Percentiles rank a stretch among this genome's conserved stretches.
phyloP scores from a whole-genome alignment of 23 red algal species.

The Porphyridium purpureum region DNA sequence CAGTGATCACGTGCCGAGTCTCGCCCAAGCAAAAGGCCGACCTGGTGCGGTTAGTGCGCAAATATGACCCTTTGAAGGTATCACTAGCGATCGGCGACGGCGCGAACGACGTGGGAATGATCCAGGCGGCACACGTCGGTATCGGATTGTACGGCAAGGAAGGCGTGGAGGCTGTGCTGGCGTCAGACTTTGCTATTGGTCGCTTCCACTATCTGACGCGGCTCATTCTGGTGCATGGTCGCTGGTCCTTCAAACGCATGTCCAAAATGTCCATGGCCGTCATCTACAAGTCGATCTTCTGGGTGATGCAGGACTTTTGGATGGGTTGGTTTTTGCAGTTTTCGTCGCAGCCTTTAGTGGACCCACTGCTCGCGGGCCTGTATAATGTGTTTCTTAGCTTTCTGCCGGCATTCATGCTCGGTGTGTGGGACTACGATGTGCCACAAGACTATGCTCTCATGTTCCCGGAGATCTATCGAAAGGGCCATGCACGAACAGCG shows the following conservation, averaged over 20 bases:
- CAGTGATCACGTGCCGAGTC: constrained; percentile 81
- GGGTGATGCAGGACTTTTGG: constrained; percentile 58
- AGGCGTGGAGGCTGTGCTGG: constrained; percentile 73
- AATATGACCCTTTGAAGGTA: constrained; percentile 26
- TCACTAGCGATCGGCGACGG: constrained; percentile 91
- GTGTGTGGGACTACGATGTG: constrained; percentile 78
- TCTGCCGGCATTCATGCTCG: constrained; percentile 58
- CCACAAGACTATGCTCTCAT: constrained; percentile 54
- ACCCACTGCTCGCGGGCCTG: constrained; percentile 75
- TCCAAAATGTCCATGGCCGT: constrained; percentile 57
- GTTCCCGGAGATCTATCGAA: constrained; percentile 42
- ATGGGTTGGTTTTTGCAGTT: constrained; percentile 49
- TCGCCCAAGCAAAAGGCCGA: constrained; percentile 93
- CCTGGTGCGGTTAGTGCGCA: constrained; percentile 61
- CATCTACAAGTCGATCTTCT: constrained; percentile 74
- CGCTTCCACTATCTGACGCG: constrained; percentile 79
- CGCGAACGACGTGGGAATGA: constrained; percentile 99
- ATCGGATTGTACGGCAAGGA: constrained; percentile 85
- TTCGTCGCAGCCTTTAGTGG: constrained; percentile 59
- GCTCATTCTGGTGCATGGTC: constrained; percentile 85
- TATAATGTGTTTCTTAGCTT: constrained; percentile 80
- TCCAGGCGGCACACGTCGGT: constrained; percentile 93
- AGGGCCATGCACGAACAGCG: constrained; percentile 5
- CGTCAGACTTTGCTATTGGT: constrained; percentile 79
- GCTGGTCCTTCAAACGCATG: constrained; percentile 85